Conservation (phyloP, 192 early-diverging fungal species). For the Pilaira anomala region DNA sequence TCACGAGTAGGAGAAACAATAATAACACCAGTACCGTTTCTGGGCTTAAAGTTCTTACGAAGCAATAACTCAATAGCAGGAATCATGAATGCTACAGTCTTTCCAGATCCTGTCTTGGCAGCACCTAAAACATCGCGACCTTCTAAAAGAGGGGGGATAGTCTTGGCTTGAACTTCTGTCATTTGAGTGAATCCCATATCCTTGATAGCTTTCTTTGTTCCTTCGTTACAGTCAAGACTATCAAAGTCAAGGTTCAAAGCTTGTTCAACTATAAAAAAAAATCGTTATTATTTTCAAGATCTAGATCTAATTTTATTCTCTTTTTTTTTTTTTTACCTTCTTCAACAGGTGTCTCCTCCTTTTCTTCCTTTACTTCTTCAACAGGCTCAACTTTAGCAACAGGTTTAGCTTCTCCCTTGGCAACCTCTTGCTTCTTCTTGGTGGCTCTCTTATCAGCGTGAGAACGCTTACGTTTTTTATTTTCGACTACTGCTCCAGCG, state of each 20-base stretch:
- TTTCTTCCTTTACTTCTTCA: constrained; percentile 8
- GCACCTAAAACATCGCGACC: constrained; percentile 97
- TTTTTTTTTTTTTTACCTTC: constrained; percentile 1
- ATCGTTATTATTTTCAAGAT: not conserved
- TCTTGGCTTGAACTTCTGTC: constrained; percentile 97
- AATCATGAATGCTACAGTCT: constrained; percentile 97
- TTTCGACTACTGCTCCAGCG: constrained; percentile 8
- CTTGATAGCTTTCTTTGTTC: constrained; percentile 77
- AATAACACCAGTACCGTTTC: constrained; percentile 93
- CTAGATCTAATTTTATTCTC: not conserved
- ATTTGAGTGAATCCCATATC: constrained; percentile 93
- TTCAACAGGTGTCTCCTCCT: not conserved
- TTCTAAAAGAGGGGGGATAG: constrained; percentile 91
- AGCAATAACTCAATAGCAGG: constrained; percentile 89
- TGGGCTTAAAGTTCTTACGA: constrained; percentile 92
- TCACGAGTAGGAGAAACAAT: constrained; percentile 98
- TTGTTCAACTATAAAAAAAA: not conserved
- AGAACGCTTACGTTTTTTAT: constrained; percentile 17
- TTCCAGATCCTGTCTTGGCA: constrained; percentile 97
- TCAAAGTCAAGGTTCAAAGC: constrained; percentile 62
- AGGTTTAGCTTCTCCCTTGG: constrained; percentile 24
- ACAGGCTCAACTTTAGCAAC: constrained; percentile 32
- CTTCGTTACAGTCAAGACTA: constrained; percentile 76
- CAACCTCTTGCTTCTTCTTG: constrained; percentile 22
- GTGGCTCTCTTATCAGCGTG: constrained; percentile 13